These are phyloP conservation scores for Gypsophila paniculata DNA, from an alignment of 179 eudicot species.

Conservation along the genomic window DNA sequence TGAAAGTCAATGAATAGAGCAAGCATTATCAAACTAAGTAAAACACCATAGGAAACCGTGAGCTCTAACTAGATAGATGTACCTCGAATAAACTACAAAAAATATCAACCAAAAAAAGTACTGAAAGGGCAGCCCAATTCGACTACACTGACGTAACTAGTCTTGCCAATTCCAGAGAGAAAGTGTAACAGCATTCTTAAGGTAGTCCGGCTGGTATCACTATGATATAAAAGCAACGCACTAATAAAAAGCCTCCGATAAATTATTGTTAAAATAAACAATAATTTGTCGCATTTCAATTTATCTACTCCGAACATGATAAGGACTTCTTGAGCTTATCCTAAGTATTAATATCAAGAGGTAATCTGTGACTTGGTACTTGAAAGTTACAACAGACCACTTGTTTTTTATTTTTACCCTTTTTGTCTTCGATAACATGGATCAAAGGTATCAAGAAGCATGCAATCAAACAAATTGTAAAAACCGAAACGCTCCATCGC, in stretches of 20 bases:
- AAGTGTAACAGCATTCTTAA: neutral
- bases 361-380: neutral
- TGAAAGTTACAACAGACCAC: neutral
- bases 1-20: neutral
- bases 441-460: constrained; percentile 17
- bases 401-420: neutral
- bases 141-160: constrained; percentile 7
- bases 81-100: too few relatives aligned
- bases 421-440: neutral
- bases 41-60: neutral
- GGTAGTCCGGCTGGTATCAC: neutral
- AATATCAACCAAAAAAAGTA: neutral
- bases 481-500: constrained; percentile 15
- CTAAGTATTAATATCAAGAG: constrained; percentile 10
- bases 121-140: neutral
- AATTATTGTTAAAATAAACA: neutral
- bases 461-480: constrained; percentile 15
- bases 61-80: too few relatives aligned
- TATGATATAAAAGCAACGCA: neutral
- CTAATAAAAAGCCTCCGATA: neutral
- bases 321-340: too few relatives aligned
- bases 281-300: constrained; percentile 2
- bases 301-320: too few relatives aligned
- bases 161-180: neutral
- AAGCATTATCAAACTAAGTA: neutral